phyloP scores from a whole-genome alignment of 2,329 filamentous ascomycete genomes.

The Pseudopyrenochaeta lycopersici region DNA sequence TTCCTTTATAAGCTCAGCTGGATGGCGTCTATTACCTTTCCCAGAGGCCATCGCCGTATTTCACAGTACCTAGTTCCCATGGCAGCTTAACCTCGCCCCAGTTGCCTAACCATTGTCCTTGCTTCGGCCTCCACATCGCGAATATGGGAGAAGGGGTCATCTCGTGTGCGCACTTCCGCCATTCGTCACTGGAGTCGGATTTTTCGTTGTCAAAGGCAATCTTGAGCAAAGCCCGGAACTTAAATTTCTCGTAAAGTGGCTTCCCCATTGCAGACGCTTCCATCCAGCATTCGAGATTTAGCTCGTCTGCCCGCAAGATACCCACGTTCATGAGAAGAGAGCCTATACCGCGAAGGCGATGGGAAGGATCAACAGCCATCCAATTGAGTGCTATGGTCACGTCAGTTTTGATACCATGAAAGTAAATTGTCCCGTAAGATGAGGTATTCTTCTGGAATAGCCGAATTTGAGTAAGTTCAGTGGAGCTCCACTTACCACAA shows the following conservation, averaged over 20 bases:
- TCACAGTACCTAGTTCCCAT: slow-evolving; percentile 22
- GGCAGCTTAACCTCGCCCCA: slow-evolving; percentile 28
- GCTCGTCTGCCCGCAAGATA: slow-evolving; percentile 41
- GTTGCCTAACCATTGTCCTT: slow-evolving; percentile 20
- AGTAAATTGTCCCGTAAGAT: neutral
- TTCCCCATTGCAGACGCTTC: slow-evolving; percentile 49
- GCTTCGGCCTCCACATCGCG: slow-evolving; percentile 46
- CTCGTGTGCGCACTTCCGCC: slow-evolving; percentile 44
- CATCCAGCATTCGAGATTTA: slow-evolving; percentile 49
- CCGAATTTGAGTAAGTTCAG: slow-evolving; percentile 1
- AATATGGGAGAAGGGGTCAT: slow-evolving; percentile 40
- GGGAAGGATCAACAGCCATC: slow-evolving; percentile 46
- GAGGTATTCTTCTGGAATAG: too few relatives aligned
- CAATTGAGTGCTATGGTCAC: slow-evolving; percentile 41
- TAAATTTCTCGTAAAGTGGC: slow-evolving; percentile 47
- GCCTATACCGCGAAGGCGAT: slow-evolving; percentile 49
- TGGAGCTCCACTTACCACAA: slow-evolving; percentile 38
- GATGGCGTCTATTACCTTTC: too few relatives aligned
- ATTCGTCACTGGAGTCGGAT: slow-evolving; percentile 36
- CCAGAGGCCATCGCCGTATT: neutral
- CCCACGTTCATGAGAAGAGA: slow-evolving; percentile 48
- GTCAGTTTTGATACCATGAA: slow-evolving; percentile 14
- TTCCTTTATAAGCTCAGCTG: too few relatives aligned
- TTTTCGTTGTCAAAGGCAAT: slow-evolving; percentile 41
- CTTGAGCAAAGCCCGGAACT: slow-evolving; percentile 38